phyloP scores from a whole-genome alignment of 140 eudicot genomes.

The Senecio squalidus region DNA sequence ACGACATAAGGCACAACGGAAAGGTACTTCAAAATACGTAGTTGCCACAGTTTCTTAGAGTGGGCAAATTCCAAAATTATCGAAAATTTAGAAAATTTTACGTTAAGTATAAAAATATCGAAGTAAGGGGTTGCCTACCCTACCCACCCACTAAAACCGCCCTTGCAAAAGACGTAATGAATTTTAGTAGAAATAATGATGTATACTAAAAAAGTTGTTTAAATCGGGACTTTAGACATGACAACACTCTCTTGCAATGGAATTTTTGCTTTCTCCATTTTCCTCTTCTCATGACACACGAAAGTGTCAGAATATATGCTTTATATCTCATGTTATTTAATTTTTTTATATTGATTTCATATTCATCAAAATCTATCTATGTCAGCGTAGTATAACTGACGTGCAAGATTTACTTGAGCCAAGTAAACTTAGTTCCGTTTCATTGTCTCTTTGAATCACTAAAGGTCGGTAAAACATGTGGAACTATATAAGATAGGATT shows the following conservation, averaged over 20 bases:
- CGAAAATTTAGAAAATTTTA: no score
- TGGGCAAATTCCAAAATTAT: no score
- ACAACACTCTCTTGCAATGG: not conserved
- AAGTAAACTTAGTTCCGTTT: not conserved
- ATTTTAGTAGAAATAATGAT: not conserved
- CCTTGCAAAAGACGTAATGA: not conserved
- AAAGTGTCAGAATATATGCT: slow-evolving; percentile 21
- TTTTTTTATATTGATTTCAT: not conserved
- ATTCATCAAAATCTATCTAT: not conserved
- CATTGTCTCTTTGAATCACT: slow-evolving; percentile 24
- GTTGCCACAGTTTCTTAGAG: no score
- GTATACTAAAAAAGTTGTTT: not conserved
- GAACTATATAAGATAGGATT: slow-evolving; percentile 2
- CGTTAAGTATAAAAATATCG: no score
- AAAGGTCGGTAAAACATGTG: slow-evolving; percentile 25
- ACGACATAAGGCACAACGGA: no score
- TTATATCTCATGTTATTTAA: not conserved
- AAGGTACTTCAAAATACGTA: no score
- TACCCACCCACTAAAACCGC: no score
- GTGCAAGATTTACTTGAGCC: slow-evolving; percentile 16
- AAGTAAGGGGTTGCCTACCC: no score
- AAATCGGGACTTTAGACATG: not conserved
- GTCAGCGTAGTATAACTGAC: not conserved
- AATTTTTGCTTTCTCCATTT: slow-evolving; percentile 13
- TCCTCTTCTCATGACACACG: slow-evolving; percentile 15